Conservation (phyloP, 2,329 filamentous ascomycete species). For the Colletotrichum orbiculare region DNA sequence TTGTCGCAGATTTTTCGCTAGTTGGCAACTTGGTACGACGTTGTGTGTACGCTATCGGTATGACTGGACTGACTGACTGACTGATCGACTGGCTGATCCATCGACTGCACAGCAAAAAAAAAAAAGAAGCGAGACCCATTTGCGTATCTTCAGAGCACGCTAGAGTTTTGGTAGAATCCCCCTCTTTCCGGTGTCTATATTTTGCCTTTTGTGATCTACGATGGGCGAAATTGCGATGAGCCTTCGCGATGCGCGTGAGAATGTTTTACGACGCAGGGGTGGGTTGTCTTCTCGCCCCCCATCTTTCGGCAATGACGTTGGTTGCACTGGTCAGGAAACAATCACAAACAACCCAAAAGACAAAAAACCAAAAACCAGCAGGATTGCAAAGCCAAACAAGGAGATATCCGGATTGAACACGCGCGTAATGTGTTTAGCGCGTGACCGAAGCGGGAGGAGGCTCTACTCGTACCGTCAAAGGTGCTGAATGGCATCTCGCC, state of each 20-base stretch:
- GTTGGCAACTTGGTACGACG: background rate
- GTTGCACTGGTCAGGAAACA: background rate
- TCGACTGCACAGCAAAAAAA: too few relatives aligned
- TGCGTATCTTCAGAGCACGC: background rate
- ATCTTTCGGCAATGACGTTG: background rate
- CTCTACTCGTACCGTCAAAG: too few relatives aligned
- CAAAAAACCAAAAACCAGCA: background rate
- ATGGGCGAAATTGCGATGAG: slow-evolving; percentile 33
- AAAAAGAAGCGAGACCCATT: background rate
- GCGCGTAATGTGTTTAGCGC: too few relatives aligned
- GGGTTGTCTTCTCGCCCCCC: background rate
- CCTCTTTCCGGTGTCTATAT: background rate
- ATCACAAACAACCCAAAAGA: slow-evolving; percentile 5
- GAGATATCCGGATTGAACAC: too few relatives aligned
- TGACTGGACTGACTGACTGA: background rate
- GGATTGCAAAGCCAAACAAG: too few relatives aligned
- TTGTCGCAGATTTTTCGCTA: slow-evolving; percentile 7
- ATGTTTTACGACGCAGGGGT: slow-evolving; percentile 20
- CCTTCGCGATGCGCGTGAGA: slow-evolving; percentile 21
- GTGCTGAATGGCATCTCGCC: too few relatives aligned
- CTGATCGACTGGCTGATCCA: background rate
- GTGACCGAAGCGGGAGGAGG: too few relatives aligned
- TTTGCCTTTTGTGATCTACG: slow-evolving; percentile 27
- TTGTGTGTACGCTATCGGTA: background rate
- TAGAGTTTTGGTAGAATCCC: background rate